Evolutionary conservation across 1,284 basidiomycete species (phyloP), one percentile per base, ranked within the genome.

Genomic region (Naganishia sp.): DNA sequence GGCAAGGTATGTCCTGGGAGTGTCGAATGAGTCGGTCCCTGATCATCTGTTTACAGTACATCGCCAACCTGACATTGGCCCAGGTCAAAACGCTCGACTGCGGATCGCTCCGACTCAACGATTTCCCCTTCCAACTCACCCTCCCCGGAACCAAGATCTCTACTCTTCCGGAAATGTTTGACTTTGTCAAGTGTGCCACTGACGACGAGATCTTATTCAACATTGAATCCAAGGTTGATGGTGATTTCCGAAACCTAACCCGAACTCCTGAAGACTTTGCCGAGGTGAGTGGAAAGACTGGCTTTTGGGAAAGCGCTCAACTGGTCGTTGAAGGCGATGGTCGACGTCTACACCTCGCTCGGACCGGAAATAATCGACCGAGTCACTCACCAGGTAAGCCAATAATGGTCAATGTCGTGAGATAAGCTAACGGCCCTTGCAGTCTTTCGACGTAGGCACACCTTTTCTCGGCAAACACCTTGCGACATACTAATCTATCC

Each of bases 31-130:
- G 43, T 3, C 41, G 6, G 45, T 21, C 3, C 55, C n/a, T 21
- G 10, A 42, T 11, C 47, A 7, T 42, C 23, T 61, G 6, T 13
- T 9, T 11, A 4, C 13, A 61, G 77, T 85, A 83, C 69, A 82
- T 91, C 63, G 87, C 85, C 39, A 88, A 91, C 75, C 82, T 92
- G 55, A 90, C 90, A 0, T 78, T 90, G 47, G 85, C 88, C 6
- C 88, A 90, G 76, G 78, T 91, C 67, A 87, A 86, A 77, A 90
- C 88, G 5, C 77, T 90, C 55, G 88, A 90, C 73, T 90, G 89
- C 71, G 89, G 89, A 49, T 88, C 88, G n/a, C 81, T 83, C 70
- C 84, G 88, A 41, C 84, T 85, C 56, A 71, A 76, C 11, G 81
- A 82, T 64, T 90, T 85, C 71, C 88, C 88, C 86, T 65, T 76